Evolutionary conservation across 495 filamentous ascomycete species (phyloP), one percentile per base, ranked within the genome.

Genomic region (Penicillium tannophilum): DNA sequence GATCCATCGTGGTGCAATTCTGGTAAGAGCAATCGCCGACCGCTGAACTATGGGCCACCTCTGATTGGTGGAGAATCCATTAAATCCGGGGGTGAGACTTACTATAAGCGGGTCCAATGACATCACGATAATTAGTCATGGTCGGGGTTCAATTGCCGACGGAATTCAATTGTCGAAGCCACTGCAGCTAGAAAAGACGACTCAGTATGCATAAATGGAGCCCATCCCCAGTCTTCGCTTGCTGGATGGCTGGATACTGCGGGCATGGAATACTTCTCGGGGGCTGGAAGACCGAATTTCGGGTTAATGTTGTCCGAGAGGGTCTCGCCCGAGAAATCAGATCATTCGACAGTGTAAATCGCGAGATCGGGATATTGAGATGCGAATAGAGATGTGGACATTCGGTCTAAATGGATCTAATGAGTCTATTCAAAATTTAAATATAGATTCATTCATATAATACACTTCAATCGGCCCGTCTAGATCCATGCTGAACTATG

Each of bases 21-120:
- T 36, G 45, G 50, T 26, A 66, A 66, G 36, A 53, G 26, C 65
- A 56, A 39, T 60, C 28, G 60, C 63, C 33, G 33, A 36, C 33
- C 65, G 62, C 52, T 62, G 59, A 67, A 54, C 26, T 42, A 49
- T 55, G 1, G 5, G 3, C 3, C 12, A 0, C 1, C n/a, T 3
- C 16, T 70, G 44, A 68, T 68, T 70, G 65, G 67, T 55, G 50
- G 58, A 62, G 47, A 6, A 33, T 46, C 11, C 17, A 63, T 20
- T 31, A 57, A 60, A 63, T 62, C 58, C 61, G 65, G 61, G 54
- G 55, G 33, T 53, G 28, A 43, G 23, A 59, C 55, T 57, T 61
- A 53, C 55, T 23, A 14, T 11, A 17, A 52, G 48, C 52, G 50
- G 46, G n/a, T 49, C 48, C 9, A 17, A 60, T 70, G 64, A 70